Base-by-base conservation (phyloP, 2,329 filamentous ascomycete species). In the Septoria petroselini region DNA sequence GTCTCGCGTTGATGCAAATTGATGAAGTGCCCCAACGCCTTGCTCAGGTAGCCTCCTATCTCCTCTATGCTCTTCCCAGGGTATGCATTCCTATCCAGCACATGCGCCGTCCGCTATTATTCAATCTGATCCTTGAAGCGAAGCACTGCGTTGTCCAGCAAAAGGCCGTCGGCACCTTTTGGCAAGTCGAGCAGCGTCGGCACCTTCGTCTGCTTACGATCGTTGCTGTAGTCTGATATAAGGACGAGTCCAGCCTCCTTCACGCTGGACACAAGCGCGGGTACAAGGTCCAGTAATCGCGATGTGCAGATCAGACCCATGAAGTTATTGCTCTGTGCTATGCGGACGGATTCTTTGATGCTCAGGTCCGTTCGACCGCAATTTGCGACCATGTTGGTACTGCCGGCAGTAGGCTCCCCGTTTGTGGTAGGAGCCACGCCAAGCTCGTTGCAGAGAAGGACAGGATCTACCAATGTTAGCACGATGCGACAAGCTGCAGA, bases 251-350 rank as follows among this genome's bases (percentile, higher is more conserved):
- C 91, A 41, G 95, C 87, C 19, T 90, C 89, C 70, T 97, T 97
- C 72, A 98, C 91, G 2, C 91, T 88, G 59, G 94, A 88, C 45
- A 95, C 84, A 39, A 98, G 78, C 2, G 91, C 88, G 1, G 93
- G 93, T 7, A 96, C 91, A 74, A 95, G 89, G 54, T 94, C 88
- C 74, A 98, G 71, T 57, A 98, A 76, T 59, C 86, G 81, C 25
- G 88, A 91, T 60, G 85, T 90, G 71, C 91, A 96, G 53, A 97
- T 88, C 64, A 98, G 69, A 2, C 93, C 93, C 93, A 98, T 98
- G 59, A 98, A 88, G 68, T 98, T 98, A 68, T 98, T 98, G 66
- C 85, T 88, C 70, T 94, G 87, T 17, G 91, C 91, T 65, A 95
- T 89, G 57, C 91, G 81, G 11, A 96, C 93, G 3, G 88, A 88